Evolutionary conservation across 768 basidiomycete species (phyloP).

Genomic region (Podaxis sp.): DNA sequence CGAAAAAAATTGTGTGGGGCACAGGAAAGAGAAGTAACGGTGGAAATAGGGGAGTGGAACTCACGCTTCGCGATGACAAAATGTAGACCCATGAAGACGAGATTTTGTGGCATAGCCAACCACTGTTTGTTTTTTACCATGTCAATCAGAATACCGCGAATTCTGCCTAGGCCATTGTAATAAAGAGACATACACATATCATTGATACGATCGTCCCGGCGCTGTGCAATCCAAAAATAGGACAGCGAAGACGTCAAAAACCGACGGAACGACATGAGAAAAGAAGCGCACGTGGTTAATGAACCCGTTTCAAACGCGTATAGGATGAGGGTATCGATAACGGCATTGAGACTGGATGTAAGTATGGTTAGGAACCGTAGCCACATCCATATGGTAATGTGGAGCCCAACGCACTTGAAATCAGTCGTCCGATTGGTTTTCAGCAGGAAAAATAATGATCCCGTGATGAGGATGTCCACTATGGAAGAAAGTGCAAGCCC

Average conservation of each 20-base stretch:
- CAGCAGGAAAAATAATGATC: slow-evolving; percentile 38
- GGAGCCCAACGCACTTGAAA: slow-evolving; percentile 27
- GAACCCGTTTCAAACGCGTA: slow-evolving; percentile 52
- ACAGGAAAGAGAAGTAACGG: not conserved
- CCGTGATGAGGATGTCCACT: slow-evolving; percentile 47
- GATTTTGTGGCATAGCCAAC: slow-evolving; percentile 38
- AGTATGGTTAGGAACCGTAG: not conserved
- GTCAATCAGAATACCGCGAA: not conserved
- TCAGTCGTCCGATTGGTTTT: slow-evolving; percentile 32
- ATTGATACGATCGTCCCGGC: slow-evolving; percentile 43
- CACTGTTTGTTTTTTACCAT: slow-evolving; percentile 26
- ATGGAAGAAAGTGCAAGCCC: slow-evolving; percentile 46
- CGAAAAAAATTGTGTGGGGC: not conserved
- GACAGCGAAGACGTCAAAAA: not conserved
- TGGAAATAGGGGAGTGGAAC: slow-evolving; percentile 6
- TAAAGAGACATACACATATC: slow-evolving; percentile 35
- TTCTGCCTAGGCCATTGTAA: not conserved
- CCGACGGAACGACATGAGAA: not conserved
- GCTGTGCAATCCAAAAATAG: slow-evolving; percentile 16
- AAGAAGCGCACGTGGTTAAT: slow-evolving; percentile 36
- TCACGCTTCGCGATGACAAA: slow-evolving; percentile 44
- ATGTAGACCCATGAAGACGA: slow-evolving; percentile 45
- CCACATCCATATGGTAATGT: not conserved
- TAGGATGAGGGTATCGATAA: slow-evolving; percentile 41
- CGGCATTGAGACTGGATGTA: slow-evolving; percentile 33